Evolutionary conservation across 306 rosid species (phyloP).

Genomic region (Dalbergia oliveri): DNA sequence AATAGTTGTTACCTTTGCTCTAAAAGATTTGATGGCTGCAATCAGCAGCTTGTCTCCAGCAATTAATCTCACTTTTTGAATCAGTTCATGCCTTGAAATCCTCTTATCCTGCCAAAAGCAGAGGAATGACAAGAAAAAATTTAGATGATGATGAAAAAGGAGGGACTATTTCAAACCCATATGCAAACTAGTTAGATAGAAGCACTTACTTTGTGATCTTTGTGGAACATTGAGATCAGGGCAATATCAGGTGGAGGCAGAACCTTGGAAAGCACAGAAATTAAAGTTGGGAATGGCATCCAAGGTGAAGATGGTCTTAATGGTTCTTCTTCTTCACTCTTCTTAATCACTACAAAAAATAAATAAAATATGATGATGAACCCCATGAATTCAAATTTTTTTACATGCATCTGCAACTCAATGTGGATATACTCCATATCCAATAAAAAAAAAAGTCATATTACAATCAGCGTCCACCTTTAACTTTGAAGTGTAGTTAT

Average conservation of each 20-base stretch:
- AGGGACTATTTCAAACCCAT: neutral
- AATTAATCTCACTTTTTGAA: constrained; percentile 67
- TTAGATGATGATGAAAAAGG: neutral
- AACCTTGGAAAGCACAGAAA: constrained; percentile 72
- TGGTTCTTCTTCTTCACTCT: constrained; percentile 48
- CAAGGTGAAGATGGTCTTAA: constrained; percentile 82
- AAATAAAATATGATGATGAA: neutral
- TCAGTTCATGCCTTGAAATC: constrained; percentile 71
- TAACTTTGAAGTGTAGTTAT: no score
- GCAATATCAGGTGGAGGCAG: constrained; percentile 56
- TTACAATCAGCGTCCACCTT: no score
- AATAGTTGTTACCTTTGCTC: constrained; percentile 58
- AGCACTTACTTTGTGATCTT: constrained; percentile 64
- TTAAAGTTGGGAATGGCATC: constrained; percentile 81
- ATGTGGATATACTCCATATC: no score
- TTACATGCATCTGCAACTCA: no score
- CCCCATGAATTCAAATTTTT: no score
- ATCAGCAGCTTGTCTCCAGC: constrained; percentile 83
- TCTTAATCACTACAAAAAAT: constrained; percentile 54
- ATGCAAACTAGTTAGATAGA: neutral
- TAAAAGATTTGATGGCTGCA: constrained; percentile 67
- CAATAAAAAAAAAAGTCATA: no score
- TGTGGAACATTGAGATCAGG: constrained; percentile 62
- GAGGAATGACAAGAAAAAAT: neutral
- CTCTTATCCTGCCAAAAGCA: constrained; percentile 58